These are phyloP conservation scores for Patellaria atrata DNA, from an alignment of 495 filamentous ascomycete species.

Conservation along the genomic window DNA sequence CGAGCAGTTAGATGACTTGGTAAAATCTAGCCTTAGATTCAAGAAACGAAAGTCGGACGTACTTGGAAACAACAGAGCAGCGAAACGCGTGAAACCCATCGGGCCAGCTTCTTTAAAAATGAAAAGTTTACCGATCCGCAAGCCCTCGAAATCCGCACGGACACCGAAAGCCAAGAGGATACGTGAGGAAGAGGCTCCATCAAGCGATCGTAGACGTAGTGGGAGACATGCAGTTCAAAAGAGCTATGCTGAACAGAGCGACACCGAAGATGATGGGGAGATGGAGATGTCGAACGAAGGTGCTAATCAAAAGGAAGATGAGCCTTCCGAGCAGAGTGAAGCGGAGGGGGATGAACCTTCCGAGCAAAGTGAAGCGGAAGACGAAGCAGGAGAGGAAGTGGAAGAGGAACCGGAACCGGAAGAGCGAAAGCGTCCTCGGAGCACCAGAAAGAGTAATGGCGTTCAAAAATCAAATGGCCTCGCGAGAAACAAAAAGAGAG, in stretches of 20 bases:
- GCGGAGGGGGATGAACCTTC: constrained; percentile 2
- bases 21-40: constrained; percentile 24
- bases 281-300: constrained; percentile 31
- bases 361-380: constrained; percentile 1
- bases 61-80: constrained; percentile 3
- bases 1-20: constrained; percentile 56
- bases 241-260: constrained; percentile 43
- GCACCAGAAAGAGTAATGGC: no score
- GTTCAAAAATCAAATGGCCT: no score
- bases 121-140: constrained; percentile 29
- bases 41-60: constrained; percentile 21
- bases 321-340: constrained; percentile 15
- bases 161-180: constrained; percentile 25
- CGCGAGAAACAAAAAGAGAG: no score
- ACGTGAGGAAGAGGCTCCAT: constrained; percentile 8
- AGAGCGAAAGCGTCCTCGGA: no score
- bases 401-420: constrained; percentile 8
- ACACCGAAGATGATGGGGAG: constrained; percentile 44
- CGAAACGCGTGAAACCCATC: constrained; percentile 30
- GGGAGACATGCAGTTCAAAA: constrained; percentile 23
- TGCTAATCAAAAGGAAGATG: constrained; percentile 22
- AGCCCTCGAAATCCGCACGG: constrained; percentile 30
- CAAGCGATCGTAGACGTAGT: constrained; percentile 30
- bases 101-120: constrained; percentile 21
- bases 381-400: constrained; percentile 3